Evolutionary conservation across 228 moss, liverwort and hornwort species (phyloP).

Genomic region (Sphagnum magellanicum): DNA sequence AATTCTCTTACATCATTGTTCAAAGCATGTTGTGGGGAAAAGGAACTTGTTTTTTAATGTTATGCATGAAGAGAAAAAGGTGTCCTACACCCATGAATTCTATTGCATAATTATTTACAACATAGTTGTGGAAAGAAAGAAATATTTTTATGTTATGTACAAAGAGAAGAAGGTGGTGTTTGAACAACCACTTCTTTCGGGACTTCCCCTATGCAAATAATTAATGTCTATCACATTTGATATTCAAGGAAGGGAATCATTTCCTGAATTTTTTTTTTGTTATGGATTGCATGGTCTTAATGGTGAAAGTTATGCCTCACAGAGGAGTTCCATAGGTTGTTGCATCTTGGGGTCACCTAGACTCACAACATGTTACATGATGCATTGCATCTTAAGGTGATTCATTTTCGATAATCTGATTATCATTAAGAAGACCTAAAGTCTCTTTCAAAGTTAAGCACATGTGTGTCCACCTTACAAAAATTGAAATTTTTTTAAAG

Average conservation of each 20-base stretch:
- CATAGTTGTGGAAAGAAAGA: no score
- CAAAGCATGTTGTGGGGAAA: background rate
- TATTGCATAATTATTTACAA: no score
- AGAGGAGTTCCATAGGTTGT: slow-evolving; percentile 63
- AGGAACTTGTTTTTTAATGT: background rate
- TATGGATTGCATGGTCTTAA: slow-evolving; percentile 17
- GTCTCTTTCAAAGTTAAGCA: no score
- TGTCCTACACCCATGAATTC: no score
- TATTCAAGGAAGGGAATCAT: background rate
- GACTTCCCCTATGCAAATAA: background rate
- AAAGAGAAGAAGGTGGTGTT: background rate
- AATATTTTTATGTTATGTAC: background rate
- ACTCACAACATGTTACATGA: slow-evolving; percentile 28
- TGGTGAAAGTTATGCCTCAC: slow-evolving; percentile 49
- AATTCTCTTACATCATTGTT: background rate
- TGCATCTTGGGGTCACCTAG: slow-evolving; percentile 68
- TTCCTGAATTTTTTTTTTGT: background rate
- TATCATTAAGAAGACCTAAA: background rate
- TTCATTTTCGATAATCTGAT: slow-evolving; percentile 22
- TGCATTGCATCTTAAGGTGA: slow-evolving; percentile 29
- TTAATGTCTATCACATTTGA: background rate
- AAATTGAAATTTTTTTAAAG: no score
- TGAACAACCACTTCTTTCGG: background rate
- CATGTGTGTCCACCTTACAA: no score
- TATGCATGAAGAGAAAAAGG: no score